phyloP scores from a whole-genome alignment of 2,329 filamentous ascomycete species.

The Colletotrichum eremochloae region DNA sequence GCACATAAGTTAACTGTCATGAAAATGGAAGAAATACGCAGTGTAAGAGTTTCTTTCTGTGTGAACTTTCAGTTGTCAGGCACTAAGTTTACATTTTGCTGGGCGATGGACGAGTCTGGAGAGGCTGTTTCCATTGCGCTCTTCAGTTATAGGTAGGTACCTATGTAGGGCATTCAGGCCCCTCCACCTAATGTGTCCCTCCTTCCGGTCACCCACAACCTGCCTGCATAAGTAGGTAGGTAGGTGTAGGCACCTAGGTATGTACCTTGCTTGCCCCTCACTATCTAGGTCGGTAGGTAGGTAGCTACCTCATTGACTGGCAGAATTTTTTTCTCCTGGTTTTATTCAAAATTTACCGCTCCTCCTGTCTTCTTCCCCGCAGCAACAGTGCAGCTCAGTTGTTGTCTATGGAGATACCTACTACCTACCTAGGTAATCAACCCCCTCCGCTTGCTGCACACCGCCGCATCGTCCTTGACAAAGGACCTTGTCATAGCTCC shows the following conservation, averaged over 20 bases:
- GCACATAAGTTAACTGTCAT: not conserved
- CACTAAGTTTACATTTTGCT: not conserved
- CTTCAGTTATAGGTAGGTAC: not conserved
- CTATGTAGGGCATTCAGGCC: not conserved
- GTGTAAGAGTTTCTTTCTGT: not conserved
- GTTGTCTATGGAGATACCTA: not conserved
- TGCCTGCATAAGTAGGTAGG: not conserved
- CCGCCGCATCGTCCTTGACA: constrained; percentile 10
- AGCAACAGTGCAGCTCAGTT: constrained; percentile 1
- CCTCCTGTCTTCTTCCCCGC: not conserved
- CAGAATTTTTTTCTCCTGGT: not conserved
- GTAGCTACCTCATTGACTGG: not conserved
- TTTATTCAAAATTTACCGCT: not conserved
- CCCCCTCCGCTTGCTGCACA: constrained; percentile 9
- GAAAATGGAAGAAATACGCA: not conserved
- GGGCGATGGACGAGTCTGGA: not conserved
- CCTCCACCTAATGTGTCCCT: not conserved
- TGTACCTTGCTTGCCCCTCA: not conserved
- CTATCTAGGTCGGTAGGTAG: not conserved
- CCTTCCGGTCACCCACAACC: not conserved
- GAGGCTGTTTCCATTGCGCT: not conserved
- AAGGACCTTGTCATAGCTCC: constrained; percentile 25
- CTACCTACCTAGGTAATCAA: not conserved
- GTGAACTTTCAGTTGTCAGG: not conserved
- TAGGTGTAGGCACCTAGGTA: not conserved